These are phyloP conservation scores for Diaporthe caulivora DNA, from an alignment of 2,329 filamentous ascomycete genomes.

Conservation along the genomic window DNA sequence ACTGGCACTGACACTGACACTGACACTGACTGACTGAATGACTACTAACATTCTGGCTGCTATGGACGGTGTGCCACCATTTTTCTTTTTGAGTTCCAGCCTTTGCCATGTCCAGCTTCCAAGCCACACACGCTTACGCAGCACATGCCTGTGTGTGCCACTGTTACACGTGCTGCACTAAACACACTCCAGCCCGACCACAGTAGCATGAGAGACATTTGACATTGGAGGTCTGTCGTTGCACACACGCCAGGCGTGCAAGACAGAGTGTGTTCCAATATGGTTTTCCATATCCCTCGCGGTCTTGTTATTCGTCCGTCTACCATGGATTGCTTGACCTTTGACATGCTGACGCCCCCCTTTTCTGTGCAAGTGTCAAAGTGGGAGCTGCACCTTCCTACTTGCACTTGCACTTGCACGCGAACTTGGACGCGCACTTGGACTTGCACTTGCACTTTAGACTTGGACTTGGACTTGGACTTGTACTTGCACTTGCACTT, in stretches of 20 bases:
- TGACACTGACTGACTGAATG: not conserved
- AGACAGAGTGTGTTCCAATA: not conserved
- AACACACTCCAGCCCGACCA: not conserved
- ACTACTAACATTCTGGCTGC: not conserved
- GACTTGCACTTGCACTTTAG: not conserved
- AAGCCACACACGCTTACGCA: slow-evolving; percentile 31
- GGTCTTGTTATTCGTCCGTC: not conserved
- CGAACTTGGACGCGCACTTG: not conserved
- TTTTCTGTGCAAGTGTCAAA: no score
- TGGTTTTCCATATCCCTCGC: not conserved
- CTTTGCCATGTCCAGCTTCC: slow-evolving; percentile 12
- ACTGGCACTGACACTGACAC: slow-evolving; percentile 14
- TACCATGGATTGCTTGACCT: not conserved
- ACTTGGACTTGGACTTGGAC: no score
- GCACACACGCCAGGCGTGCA: not conserved
- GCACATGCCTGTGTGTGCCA: not conserved
- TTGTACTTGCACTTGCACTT: not conserved
- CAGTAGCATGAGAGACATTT: not conserved
- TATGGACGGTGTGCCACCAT: slow-evolving; percentile 35
- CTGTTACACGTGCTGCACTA: slow-evolving; percentile 9
- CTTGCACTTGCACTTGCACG: not conserved
- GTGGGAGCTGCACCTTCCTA: slow-evolving; percentile 9
- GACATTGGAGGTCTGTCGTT: not conserved
- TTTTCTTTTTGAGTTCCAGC: slow-evolving; percentile 33
- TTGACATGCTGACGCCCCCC: slow-evolving; percentile 3